Base-by-base conservation (phyloP, 805 yeast species). In the Dipodascus albidus region DNA sequence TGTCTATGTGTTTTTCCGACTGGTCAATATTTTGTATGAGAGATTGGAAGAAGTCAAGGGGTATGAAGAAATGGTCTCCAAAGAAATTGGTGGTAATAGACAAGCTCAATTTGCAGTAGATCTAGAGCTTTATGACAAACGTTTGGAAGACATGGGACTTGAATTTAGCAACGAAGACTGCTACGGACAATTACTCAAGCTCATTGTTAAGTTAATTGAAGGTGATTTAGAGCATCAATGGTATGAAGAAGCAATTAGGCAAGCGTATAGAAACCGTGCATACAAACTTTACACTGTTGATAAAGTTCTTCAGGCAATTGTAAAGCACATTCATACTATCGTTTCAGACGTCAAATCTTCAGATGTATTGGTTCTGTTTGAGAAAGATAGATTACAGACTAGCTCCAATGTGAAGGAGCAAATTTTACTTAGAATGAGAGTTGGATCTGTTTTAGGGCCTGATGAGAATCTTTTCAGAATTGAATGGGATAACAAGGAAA, bases 391-490 rank as follows among this genome's bases (percentile, higher is more conserved):
- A 56, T 71, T 73, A 31, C 70, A 73, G 49, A 69, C 78, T 0
- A 68, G 74, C 22, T 85, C 96, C 0, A 82, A 87, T 22, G 85
- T 95, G 3, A 85, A 82, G 58, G 86, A 85, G 58, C 99, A 93
- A 73, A 91, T 93, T 55, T 70, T 90, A 58, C 89, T 90, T 70
- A 83, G 98, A 61, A 81, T 90, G 79, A 85, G 83, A 64, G 93
- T 87, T 4, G 82, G 96, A 67, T 74, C 83, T 17, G 74, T 85
- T 55, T 85, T 93, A 85, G 75, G 76, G n/a, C 70, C 80, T 3
- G 96, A 90, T 54, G 99, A 93, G 66, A 87, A 87, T 63, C 83
- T 93, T 89, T 93, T 91, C 75, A 82, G 95, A 63, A 80, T 95
- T 54, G 80, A 84, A 23, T 88, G 77, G 72, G 76, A 84, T 63